Percentiles rank a stretch among this genome's conserved stretches.
Conservation (phyloP, 192 early-diverging fungal species). For the Entomortierella chlamydospora region DNA sequence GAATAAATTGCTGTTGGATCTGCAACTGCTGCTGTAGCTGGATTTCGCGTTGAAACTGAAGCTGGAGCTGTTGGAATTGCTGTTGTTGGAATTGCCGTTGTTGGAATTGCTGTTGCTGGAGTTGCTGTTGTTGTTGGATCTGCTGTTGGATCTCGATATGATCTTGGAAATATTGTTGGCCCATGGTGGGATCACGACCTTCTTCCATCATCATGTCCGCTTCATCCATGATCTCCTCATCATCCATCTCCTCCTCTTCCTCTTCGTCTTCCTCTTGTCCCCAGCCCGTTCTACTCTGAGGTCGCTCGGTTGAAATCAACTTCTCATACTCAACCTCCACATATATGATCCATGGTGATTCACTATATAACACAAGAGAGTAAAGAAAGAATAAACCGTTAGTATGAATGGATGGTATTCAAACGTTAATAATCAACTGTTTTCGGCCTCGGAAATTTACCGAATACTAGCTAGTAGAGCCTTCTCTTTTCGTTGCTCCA, state of each 20-base stretch:
- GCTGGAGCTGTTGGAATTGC: conserved; percentile 8
- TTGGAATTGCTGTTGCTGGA: conserved; percentile 2
- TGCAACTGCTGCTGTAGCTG: conserved; percentile 1
- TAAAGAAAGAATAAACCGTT: neutral
- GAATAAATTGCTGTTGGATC: neutral
- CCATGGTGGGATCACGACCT: conserved; percentile 3
- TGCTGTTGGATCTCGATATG: conserved; percentile 3
- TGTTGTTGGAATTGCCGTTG: conserved; percentile 14
- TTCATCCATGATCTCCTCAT: conserved; percentile 43
- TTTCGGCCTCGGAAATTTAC: conserved; percentile 1
- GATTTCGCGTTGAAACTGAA: neutral
- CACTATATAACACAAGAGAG: conserved; percentile 8
- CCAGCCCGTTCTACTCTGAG: conserved; percentile 42
- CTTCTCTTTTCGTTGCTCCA: conserved; percentile 50
- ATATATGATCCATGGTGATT: conserved; percentile 49
- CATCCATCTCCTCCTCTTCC: conserved; percentile 43
- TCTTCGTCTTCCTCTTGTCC: conserved; percentile 43
- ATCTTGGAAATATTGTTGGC: neutral
- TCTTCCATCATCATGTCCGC: conserved; percentile 34
- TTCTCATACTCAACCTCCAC: conserved; percentile 50
- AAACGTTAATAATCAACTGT: too few relatives aligned
- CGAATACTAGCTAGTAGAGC: conserved; percentile 46
- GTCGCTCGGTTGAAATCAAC: conserved; percentile 40
- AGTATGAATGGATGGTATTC: neutral
- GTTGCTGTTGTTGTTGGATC: neutral